These are phyloP conservation scores for Lavandula angustifolia DNA, from an alignment of 257 asterid species.

Conservation along the genomic window DNA sequence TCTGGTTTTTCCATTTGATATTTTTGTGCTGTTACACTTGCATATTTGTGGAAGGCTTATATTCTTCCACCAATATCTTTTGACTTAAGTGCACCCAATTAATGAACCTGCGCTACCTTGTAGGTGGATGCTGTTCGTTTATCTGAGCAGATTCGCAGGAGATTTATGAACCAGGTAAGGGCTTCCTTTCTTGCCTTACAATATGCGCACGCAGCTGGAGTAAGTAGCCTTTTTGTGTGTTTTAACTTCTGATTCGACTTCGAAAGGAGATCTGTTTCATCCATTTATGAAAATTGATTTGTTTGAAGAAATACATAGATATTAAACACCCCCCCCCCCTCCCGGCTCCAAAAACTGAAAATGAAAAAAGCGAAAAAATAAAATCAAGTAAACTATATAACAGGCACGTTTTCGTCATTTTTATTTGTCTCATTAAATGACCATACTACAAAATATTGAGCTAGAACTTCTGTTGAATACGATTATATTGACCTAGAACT, in stretches of 20 bases:
- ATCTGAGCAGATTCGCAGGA: conserved; percentile 69
- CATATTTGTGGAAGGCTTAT: conserved; percentile 17
- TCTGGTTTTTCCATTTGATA: conserved; percentile 6
- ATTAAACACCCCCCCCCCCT: too few relatives aligned
- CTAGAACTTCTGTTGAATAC: conserved; percentile 17
- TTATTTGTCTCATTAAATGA: conserved; percentile 17
- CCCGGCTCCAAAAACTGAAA: too few relatives aligned
- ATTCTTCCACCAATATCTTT: background rate
- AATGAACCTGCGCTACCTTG: conserved; percentile 33
- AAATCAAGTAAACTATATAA: background rate
- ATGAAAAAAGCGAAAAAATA: background rate
- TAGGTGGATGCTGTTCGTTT: conserved; percentile 86
- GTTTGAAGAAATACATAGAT: background rate
- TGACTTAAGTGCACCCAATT: conserved; percentile 23
- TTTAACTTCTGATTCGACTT: conserved; percentile 14
- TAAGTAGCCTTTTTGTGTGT: conserved; percentile 3
- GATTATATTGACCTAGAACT: conserved; percentile 16
- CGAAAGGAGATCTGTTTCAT: background rate
- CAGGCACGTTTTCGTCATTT: conserved; percentile 9
- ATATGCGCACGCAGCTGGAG: background rate
- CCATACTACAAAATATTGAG: conserved; percentile 17
- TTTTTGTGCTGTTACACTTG: conserved; percentile 20
- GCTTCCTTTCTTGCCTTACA: conserved; percentile 27
- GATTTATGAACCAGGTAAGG: conserved; percentile 73
- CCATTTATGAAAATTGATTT: background rate